Evolutionary conservation across 2,329 filamentous ascomycete species (phyloP), one percentile per base, ranked within the genome.

Genomic region (Ophiocordyceps sinensis): DNA sequence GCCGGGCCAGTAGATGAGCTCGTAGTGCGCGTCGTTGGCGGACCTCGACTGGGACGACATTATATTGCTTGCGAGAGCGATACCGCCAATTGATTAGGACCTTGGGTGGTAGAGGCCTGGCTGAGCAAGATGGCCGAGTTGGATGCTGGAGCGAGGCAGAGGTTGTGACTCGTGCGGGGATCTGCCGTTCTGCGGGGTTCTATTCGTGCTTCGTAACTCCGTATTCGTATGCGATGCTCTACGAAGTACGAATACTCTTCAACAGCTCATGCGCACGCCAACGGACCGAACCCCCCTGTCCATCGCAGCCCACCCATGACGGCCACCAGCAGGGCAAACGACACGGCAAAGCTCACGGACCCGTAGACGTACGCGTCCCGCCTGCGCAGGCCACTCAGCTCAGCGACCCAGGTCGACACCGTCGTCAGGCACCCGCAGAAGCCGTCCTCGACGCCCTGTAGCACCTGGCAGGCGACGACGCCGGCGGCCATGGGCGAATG

Each of bases 251-350:
- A n/a, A n/a, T n/a, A n/a, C n/a, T n/a, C n/a, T 19, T 19, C 19
- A 19, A 4, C 19, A 19, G 19, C n/a, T 23, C n/a, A 38, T 8
- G 37, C 42, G 45, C 70, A 73, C 9, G 53, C 38, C 42, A 71
- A 41, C 2, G 48, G 47, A 14, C 53, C 57, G 50, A 78, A 79
- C 1, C 74, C 77, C 6, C 65, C 58, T 26, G 69, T 79, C 85
- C 85, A 93, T 44, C 72, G 63, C 53, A 89, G 60, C 44, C 79
- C 78, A 0, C 85, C 85, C 78, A 89, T 85, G 15, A 88, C 70
- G 1, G 75, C 65, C 21, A 87, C 68, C 67, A 84, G 59, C 11
- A 81, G 49, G 11, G 65, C 67, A 43, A 86, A 53, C 3, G 71
- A 75, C 1, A 65, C 65, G 0, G 66, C 53, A 3, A 88, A 71